These are phyloP conservation scores for Chlorella sorokiniana DNA, from an alignment of 139 green algal species.

Conservation along the genomic window DNA sequence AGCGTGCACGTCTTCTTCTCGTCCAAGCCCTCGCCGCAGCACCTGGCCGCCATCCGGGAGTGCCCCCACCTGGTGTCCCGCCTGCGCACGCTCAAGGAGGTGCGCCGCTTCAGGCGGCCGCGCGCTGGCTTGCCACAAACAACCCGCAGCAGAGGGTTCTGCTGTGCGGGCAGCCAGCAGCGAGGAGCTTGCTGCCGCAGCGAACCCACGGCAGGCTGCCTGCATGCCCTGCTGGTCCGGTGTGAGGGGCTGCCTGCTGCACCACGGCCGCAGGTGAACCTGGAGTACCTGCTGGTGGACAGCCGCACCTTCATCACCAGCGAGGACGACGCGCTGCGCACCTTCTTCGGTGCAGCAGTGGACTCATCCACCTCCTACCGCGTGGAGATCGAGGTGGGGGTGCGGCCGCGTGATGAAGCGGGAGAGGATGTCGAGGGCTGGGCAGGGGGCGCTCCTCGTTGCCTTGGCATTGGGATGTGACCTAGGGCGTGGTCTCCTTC, in stretches of 20 bases:
- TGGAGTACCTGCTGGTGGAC: constrained; percentile 87
- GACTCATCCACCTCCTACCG: constrained; percentile 41
- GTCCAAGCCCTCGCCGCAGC: constrained; percentile 46
- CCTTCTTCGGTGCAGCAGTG: constrained; percentile 54
- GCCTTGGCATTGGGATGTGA: too few relatives aligned
- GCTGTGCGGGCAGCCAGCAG: neutral
- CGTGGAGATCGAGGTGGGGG: constrained; percentile 49
- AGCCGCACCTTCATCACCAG: constrained; percentile 80
- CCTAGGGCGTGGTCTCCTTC: too few relatives aligned
- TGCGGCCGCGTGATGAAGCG: too few relatives aligned
- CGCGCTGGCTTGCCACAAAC: neutral
- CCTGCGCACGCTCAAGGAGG: constrained; percentile 78
- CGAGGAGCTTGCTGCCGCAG: neutral
- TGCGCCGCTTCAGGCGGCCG: constrained; percentile 16
- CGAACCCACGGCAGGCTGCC: too few relatives aligned
- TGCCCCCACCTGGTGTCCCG: constrained; percentile 44
- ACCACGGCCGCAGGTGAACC: constrained; percentile 79
- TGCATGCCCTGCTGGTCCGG: too few relatives aligned
- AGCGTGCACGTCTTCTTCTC: constrained; percentile 93
- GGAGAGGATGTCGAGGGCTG: too few relatives aligned
- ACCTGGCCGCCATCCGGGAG: constrained; percentile 60
- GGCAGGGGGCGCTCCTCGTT: too few relatives aligned
- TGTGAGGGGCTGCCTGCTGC: neutral
- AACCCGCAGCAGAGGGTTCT: neutral
- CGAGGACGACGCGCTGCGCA: constrained; percentile 64